phyloP scores from a whole-genome alignment of 305 asterid species.

The Withania somnifera region DNA sequence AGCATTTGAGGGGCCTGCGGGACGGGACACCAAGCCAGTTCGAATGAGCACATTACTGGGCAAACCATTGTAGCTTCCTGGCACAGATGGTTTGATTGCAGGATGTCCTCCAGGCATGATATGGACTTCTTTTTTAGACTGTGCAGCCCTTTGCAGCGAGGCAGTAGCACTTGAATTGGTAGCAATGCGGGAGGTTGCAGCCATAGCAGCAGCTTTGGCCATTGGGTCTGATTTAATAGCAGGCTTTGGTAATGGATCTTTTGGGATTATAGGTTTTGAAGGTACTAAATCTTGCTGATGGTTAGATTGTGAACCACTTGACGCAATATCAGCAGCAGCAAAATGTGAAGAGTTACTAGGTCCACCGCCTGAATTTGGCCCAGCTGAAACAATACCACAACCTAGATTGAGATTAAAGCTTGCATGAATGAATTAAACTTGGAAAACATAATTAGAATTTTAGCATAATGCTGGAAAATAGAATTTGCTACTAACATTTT shows the following conservation, averaged over 20 bases:
- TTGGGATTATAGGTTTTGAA: conserved; percentile 28
- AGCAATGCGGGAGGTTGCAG: conserved; percentile 75
- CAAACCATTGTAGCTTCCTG: conserved; percentile 37
- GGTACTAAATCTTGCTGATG: conserved; percentile 35
- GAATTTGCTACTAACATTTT: background rate
- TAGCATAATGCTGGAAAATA: background rate
- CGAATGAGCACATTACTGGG: conserved; percentile 92
- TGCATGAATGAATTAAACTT: background rate
- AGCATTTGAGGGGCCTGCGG: conserved; percentile 29
- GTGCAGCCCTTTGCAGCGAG: conserved; percentile 49
- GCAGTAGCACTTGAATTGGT: conserved; percentile 59
- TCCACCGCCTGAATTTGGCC: conserved; percentile 6
- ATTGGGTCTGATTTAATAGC: conserved; percentile 37
- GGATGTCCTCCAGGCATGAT: conserved; percentile 42
- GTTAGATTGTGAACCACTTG: conserved; percentile 25
- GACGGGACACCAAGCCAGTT: conserved; percentile 42
- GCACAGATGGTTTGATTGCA: conserved; percentile 29
- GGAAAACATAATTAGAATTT: background rate
- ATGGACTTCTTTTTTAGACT: conserved; percentile 53
- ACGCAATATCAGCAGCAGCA: conserved; percentile 15
- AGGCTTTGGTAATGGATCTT: conserved; percentile 29
- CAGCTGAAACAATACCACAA: conserved; percentile 7
- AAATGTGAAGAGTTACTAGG: conserved; percentile 9
- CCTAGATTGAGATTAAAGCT: background rate
- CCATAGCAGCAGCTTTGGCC: conserved; percentile 77